Evolutionary conservation across 805 yeast species (phyloP).

Genomic region (Lachancea lanzarotensis): DNA sequence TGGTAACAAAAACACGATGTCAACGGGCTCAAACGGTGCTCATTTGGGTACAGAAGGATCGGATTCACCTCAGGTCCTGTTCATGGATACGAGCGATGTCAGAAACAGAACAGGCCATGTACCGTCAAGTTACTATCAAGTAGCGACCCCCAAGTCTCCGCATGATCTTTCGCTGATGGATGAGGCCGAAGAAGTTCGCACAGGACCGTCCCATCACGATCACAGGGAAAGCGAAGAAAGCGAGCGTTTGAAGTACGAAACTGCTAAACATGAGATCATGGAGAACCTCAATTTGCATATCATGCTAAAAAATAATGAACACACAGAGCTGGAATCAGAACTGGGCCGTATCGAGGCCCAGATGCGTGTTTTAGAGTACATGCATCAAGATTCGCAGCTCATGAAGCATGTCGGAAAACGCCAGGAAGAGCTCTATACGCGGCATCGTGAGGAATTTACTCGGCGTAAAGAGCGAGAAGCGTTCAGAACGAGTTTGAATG

Average conservation of each 20-base stretch:
- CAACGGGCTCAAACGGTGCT: not conserved
- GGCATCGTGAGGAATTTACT: not conserved
- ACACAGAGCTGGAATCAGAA: constrained; percentile 45
- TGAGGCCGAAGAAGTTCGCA: constrained; percentile 16
- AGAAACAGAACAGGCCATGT: constrained; percentile 7
- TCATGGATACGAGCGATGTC: constrained; percentile 10
- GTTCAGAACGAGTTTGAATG: not conserved
- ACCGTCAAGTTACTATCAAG: constrained; percentile 29
- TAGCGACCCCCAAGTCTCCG: constrained; percentile 41
- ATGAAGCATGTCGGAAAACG: constrained; percentile 18
- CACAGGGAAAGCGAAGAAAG: constrained; percentile 25
- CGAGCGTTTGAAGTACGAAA: constrained; percentile 25
- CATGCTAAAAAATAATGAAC: constrained; percentile 52
- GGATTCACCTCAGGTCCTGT: constrained; percentile 10
- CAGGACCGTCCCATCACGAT: constrained; percentile 2
- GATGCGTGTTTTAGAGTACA: constrained; percentile 43
- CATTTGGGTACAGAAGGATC: not conserved
- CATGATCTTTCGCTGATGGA: constrained; percentile 31
- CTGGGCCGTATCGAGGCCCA: constrained; percentile 53
- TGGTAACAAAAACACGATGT: not conserved
- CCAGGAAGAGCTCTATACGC: constrained; percentile 10
- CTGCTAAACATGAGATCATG: constrained; percentile 31
- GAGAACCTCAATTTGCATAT: constrained; percentile 55
- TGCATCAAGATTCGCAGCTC: constrained; percentile 32
- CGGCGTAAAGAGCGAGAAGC: constrained; percentile 26